Base-by-base conservation (phyloP, 2,329 filamentous ascomycete species). In the Nannizziopsis barbatae region DNA sequence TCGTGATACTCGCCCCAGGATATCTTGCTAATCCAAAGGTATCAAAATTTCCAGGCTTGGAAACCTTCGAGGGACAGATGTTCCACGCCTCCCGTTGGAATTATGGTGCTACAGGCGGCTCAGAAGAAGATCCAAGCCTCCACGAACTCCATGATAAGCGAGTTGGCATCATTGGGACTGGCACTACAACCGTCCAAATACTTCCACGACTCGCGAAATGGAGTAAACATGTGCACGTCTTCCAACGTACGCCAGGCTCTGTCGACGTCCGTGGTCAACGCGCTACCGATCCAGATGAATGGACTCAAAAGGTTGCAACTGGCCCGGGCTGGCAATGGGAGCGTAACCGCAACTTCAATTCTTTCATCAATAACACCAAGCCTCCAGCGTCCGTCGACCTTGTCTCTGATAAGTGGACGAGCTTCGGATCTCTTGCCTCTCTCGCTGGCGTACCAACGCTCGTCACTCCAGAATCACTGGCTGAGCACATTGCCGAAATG, bases 81-180 rank as follows among this genome's bases (percentile, higher is more conserved):
- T 70, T 72, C 48, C 71, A 73, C 53, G 67, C 69, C 1, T 57
- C 62, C 2, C 63, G 68, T 6, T 73, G 71, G 69, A 59, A 71
- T 49, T 71, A 68, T 43, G 51, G 54, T 1, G 53, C 60, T 50
- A 70, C 69, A 1, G 70, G 68, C 4, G 70, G 66, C 50, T 63
- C 53, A 42, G 50, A 53, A 22, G 47, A 50, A 3, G 39, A 62
- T n/a, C 45, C 45, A 42, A 69, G 1, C 15, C 20, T 45, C 5
- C 17, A n/a, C 20, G 64, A 69, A 41, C 73, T 65, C 50, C 20
- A 32, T 1, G 63, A 61, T n/a, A 71, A 70, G 50, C 58, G 56
- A 8, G 66, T 73, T 2, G 70, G 58, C 2, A 58, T 71, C 37
- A 62, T 73, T 32, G 71, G 71, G 2, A 73, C 68, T 0, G 71